Percentiles rank a stretch among this genome's conserved stretches.
These are phyloP conservation scores for Aspergillus pseudoglaucus DNA, from an alignment of 2,329 filamentous ascomycete genomes.

Conservation along the genomic window DNA sequence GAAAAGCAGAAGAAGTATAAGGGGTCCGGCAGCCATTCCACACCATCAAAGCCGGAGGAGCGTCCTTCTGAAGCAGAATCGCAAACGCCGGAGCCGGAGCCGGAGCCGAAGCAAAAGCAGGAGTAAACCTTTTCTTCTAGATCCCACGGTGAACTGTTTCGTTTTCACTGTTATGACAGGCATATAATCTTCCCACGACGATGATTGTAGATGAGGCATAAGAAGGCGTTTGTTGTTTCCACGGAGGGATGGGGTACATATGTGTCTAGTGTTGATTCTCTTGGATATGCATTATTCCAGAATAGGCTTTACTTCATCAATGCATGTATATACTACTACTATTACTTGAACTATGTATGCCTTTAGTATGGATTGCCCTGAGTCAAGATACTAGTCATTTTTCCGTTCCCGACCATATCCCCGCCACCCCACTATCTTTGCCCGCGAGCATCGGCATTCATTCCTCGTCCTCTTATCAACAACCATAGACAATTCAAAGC, in stretches of 20 bases:
- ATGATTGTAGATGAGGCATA: slow-evolving; percentile 7
- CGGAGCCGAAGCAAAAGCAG: slow-evolving; percentile 9
- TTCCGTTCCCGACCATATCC: slow-evolving; percentile 14
- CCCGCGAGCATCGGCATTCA: neutral
- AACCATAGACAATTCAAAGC: neutral
- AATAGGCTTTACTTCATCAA: neutral
- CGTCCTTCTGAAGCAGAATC: slow-evolving; percentile 6
- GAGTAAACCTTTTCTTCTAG: slow-evolving; percentile 8
- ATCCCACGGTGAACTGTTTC: neutral
- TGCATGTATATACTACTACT: slow-evolving; percentile 2
- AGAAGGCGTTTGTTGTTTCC: slow-evolving; percentile 9
- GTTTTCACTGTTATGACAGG: too few relatives aligned
- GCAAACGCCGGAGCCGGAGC: slow-evolving; percentile 1
- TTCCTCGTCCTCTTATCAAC: neutral
- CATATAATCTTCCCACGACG: too few relatives aligned
- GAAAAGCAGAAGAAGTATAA: slow-evolving; percentile 70
- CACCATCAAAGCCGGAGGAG: slow-evolving; percentile 4
- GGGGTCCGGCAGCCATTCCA: slow-evolving; percentile 27
- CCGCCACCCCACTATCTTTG: slow-evolving; percentile 14
- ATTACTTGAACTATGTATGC: neutral
- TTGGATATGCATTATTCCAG: neutral
- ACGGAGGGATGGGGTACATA: slow-evolving; percentile 1
- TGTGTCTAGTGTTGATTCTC: slow-evolving; percentile 4
- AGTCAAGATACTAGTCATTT: slow-evolving; percentile 1
- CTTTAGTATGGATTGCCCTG: neutral